phyloP scores from a whole-genome alignment of 2,329 filamentous ascomycete species.

The Biscogniauxia marginata region DNA sequence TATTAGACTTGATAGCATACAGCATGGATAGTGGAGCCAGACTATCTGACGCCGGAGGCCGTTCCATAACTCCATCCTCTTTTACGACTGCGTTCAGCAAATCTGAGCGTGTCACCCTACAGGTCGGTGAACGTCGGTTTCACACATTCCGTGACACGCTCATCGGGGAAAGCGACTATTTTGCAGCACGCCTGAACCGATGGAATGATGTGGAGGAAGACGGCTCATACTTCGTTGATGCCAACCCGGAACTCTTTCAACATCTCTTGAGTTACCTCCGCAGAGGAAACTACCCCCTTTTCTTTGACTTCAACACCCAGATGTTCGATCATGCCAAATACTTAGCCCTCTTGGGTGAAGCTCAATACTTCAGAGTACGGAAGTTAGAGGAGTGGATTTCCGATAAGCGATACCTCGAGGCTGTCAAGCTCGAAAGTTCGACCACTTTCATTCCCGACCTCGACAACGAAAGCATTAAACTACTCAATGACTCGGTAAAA shows the following conservation, averaged over 20 bases:
- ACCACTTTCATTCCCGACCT: not conserved
- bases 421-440: conserved; percentile 16
- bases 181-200: conserved; percentile 20
- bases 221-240: conserved; percentile 39
- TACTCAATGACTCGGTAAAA: not conserved
- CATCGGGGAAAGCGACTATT: conserved; percentile 21
- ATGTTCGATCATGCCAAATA: conserved; percentile 36
- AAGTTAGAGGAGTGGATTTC: conserved; percentile 33
- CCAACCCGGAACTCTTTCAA: conserved; percentile 35
- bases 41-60: too few species aligned
- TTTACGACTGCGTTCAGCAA: too few species aligned
- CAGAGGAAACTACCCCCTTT: conserved; percentile 32
- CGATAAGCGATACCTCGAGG: conserved; percentile 21
- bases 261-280: conserved; percentile 37
- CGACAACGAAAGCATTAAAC: too few species aligned
- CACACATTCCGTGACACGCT: conserved; percentile 20
- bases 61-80: too few species aligned
- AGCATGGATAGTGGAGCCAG: too few species aligned
- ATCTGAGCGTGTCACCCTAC: conserved; percentile 4
- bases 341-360: conserved; percentile 31
- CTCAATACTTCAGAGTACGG: conserved; percentile 33
- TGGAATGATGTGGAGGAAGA: conserved; percentile 26
- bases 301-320: conserved; percentile 29
- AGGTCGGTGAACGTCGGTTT: conserved; percentile 22
- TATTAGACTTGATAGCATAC: too few species aligned